Base-by-base conservation (phyloP, 2,329 filamentous ascomycete species). In the Dothideomycetes sp. region DNA sequence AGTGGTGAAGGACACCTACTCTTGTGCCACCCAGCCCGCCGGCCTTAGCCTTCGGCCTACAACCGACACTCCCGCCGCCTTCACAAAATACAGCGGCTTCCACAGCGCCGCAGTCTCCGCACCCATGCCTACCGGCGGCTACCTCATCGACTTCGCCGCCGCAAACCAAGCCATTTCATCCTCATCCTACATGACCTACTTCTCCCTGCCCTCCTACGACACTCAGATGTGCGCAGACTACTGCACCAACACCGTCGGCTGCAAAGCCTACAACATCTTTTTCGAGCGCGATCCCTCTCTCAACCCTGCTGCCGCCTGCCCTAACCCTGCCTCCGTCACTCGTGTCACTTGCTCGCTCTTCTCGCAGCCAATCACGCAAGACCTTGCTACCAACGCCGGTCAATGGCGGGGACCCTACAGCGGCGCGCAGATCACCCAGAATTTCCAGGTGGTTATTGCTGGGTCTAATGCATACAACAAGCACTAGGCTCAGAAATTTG, bases 301-400 rank as follows among this genome's bases (percentile, higher is more conserved):
- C n/a, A 37, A 30, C 16, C 40, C 19, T 3, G 51, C 41, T 18
- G 31, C 9, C 24, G 38, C 3, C 49, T 56, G 45, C 51, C 53
- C 10, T 36, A 55, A 34, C 47, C 50, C n/a, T 52, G 54, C 41
- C 37, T 42, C 5, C 43, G 14, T 41, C 49, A 42, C 40, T 2
- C 19, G 27, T 8, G 27, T 42, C 17, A 30, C 27, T n/a, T 42
- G 40, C 31, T 29, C 40, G 4, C 36, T 37, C 7, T 32, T n/a
- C 10, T 12, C 15, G 30, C 10, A 32, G 30, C 7, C 30, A 8
- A 15, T 32, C 8, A 15, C 30, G 5, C 7, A n/a, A 8, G 8
- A 12, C 5, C 12, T 19, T n/a, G 33, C 33, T 14, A 35, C 33
- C 33, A 35, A 35, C 18, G 33, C 15, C 16, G 33, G 33, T 17